These are phyloP conservation scores for Hypoxylon sp. DNA, from an alignment of 2,329 filamentous ascomycete species.

Conservation along the genomic window DNA sequence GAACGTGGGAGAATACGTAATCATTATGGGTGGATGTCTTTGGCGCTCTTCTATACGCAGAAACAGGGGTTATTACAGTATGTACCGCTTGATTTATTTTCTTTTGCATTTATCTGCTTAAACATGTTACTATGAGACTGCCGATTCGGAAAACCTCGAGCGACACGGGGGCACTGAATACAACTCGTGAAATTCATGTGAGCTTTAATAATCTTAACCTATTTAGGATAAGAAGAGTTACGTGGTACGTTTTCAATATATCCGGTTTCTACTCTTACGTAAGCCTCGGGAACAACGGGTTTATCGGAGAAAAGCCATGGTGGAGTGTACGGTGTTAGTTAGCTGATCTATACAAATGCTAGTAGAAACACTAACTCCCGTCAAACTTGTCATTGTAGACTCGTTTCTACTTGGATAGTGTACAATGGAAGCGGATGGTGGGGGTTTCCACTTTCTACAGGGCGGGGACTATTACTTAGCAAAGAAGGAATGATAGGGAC, in stretches of 20 bases:
- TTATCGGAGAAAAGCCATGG: slow-evolving; percentile 43
- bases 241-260: not conserved
- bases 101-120: not conserved
- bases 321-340: slow-evolving; percentile 6
- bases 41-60: not conserved
- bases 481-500: slow-evolving; percentile 14
- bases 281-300: slow-evolving; percentile 44
- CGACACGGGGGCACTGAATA: not conserved
- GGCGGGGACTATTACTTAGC: not conserved
- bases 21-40: not conserved
- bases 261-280: slow-evolving; percentile 14
- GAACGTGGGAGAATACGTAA: slow-evolving; percentile 7
- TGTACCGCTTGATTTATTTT: not conserved
- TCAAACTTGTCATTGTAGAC: slow-evolving; percentile 11
- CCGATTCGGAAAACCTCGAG: not conserved
- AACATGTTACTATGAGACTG: not conserved
- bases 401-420: not conserved
- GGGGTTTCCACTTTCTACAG: slow-evolving; percentile 21
- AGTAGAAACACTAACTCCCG: slow-evolving; percentile 14
- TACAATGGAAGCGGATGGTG: slow-evolving; percentile 14
- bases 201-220: not conserved
- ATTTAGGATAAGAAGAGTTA: not conserved
- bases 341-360: slow-evolving; percentile 9
- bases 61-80: not conserved
- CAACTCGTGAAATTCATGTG: not conserved